A percentile compares a stretch with the other conserved stretches of the same genome.
These are phyloP conservation scores for Wallacemonas sp. DNA, from an alignment of 208 protist genomes.

Conservation along the genomic window DNA sequence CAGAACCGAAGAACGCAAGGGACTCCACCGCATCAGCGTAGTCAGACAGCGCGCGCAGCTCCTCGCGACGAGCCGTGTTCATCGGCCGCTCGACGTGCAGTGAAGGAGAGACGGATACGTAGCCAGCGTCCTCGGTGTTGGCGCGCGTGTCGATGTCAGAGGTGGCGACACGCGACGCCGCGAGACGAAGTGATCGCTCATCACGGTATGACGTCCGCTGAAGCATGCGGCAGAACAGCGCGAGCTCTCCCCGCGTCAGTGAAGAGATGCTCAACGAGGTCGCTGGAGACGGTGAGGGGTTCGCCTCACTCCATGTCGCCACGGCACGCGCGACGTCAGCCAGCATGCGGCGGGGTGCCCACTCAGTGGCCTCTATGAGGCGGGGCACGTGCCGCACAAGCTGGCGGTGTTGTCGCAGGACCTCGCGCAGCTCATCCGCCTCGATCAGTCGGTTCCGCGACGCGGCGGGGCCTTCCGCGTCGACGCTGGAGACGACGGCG, in stretches of 20 bases:
- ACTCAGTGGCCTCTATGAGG: constrained; percentile 14
- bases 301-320: constrained; percentile 18
- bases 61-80: neutral
- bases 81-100: no score
- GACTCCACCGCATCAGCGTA: constrained; percentile 11
- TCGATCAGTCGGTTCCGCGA: neutral
- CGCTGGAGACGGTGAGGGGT: neutral
- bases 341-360: constrained; percentile 47
- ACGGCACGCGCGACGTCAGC: constrained; percentile 43
- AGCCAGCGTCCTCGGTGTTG: no score
- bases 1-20: constrained; percentile 15
- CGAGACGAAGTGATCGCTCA: constrained; percentile 34
- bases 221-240: constrained; percentile 37
- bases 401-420: neutral
- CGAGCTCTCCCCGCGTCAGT: constrained; percentile 36
- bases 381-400: constrained; percentile 22
- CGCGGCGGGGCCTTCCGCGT: neutral
- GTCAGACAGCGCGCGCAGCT: constrained; percentile 4
- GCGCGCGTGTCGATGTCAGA: neutral
- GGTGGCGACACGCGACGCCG: constrained; percentile 31
- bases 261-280: constrained; percentile 8
- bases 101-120: no score
- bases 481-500: neutral
- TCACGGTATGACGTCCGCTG: constrained; percentile 54
- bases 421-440: neutral